Conservation (phyloP, 164 flowering plant genomes). For the Chimonanthus salicifolius region DNA sequence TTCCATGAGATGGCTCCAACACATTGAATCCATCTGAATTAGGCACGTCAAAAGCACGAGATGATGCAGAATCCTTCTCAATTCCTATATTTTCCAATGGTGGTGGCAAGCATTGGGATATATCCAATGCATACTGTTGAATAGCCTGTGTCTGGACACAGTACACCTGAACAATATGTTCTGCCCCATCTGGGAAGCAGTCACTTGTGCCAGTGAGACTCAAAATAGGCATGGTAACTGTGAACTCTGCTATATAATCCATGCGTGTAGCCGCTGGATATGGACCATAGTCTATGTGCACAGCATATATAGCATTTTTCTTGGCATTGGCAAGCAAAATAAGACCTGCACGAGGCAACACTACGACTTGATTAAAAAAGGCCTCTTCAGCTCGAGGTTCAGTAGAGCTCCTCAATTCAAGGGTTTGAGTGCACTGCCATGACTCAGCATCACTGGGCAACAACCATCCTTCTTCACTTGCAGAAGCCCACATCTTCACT, state of each 20-base stretch:
- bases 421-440: constrained; percentile 85
- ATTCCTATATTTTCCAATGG: constrained; percentile 48
- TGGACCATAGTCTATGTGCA: constrained; percentile 85
- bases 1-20: constrained; percentile 34
- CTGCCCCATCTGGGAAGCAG: constrained; percentile 43
- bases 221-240: constrained; percentile 94
- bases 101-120: constrained; percentile 79
- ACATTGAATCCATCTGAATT: constrained; percentile 32
- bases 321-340: constrained; percentile 85
- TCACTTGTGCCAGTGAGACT: constrained; percentile 96
- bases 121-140: constrained; percentile 91
- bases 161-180: constrained; percentile 72
- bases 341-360: constrained; percentile 65
- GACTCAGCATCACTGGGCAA: constrained; percentile 78
- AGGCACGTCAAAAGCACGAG: constrained; percentile 33
- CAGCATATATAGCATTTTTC: constrained; percentile 88
- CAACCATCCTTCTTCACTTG: constrained; percentile 91
- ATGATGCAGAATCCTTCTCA: constrained; percentile 50
- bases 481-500: constrained; percentile 80
- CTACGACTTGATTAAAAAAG: constrained; percentile 90
- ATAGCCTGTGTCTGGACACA: constrained; percentile 99
- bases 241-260: constrained; percentile 94
- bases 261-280: constrained; percentile 68
- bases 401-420: constrained; percentile 73
- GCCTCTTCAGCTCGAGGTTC: constrained; percentile 63